These are phyloP conservation scores for Cercospora janseana DNA, from an alignment of 2,329 filamentous ascomycete genomes.

Conservation along the genomic window DNA sequence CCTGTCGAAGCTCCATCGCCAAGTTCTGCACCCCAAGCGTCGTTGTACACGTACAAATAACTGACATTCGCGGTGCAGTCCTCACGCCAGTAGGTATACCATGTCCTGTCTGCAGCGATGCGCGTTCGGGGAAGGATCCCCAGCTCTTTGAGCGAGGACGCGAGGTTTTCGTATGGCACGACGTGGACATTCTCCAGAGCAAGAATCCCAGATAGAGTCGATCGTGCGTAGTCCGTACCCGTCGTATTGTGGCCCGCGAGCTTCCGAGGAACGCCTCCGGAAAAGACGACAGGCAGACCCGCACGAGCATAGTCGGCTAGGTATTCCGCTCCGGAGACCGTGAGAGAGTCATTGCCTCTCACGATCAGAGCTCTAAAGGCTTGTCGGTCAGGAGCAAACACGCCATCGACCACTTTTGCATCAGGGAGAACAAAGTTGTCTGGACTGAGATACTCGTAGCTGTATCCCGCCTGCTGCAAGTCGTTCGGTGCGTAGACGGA, in stretches of 20 bases:
- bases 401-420: slow-evolving; percentile 39
- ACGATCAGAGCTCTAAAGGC: slow-evolving; percentile 48
- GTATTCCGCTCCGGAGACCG: slow-evolving; percentile 36
- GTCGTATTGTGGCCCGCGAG: slow-evolving; percentile 22
- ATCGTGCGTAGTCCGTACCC: slow-evolving; percentile 21
- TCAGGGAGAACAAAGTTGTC: slow-evolving; percentile 45
- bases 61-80: slow-evolving; percentile 31
- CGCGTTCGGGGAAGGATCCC: slow-evolving; percentile 37
- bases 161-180: slow-evolving; percentile 34
- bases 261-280: slow-evolving; percentile 37
- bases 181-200: slow-evolving; percentile 40
- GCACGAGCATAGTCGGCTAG: slow-evolving; percentile 39
- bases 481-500: slow-evolving; percentile 29
- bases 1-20: slow-evolving; percentile 28
- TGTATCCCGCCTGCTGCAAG: slow-evolving; percentile 28
- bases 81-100: slow-evolving; percentile 42
- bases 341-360: slow-evolving; percentile 40
- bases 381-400: slow-evolving; percentile 43
- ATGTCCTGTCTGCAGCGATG: slow-evolving; percentile 31
- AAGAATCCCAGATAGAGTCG: slow-evolving; percentile 30
- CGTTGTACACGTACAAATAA: slow-evolving; percentile 47
- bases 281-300: slow-evolving; percentile 47
- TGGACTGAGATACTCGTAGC: slow-evolving; percentile 48
- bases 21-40: slow-evolving; percentile 31
- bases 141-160: slow-evolving; percentile 35